Percentiles rank a stretch among this genome's conserved stretches.
These are phyloP conservation scores for Talaromyces sp. DNA, from an alignment of 2,329 filamentous ascomycete genomes.

Conservation along the genomic window DNA sequence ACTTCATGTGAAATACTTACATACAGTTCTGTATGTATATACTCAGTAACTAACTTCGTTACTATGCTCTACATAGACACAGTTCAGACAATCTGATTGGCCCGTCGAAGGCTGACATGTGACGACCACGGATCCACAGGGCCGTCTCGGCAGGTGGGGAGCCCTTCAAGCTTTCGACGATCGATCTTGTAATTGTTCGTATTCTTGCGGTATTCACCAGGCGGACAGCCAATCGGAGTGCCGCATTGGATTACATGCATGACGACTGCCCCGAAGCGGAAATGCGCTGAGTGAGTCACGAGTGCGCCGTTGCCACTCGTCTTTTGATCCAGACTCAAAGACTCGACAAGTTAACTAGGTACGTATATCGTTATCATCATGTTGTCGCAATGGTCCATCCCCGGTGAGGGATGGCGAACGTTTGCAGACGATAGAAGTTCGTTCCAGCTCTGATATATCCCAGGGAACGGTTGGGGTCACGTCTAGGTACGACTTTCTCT, in stretches of 20 bases:
- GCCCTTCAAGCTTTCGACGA: neutral
- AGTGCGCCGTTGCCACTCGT: neutral
- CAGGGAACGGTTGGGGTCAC: neutral
- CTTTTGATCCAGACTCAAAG: neutral
- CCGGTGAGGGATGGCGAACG: neutral
- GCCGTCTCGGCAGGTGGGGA: slow-evolving; percentile 1
- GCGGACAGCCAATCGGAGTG: neutral
- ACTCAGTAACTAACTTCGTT: too few relatives aligned
- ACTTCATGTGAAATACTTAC: too few relatives aligned
- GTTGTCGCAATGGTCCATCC: neutral
- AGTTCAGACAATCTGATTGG: neutral
- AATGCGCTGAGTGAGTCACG: neutral
- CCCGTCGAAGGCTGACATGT: neutral
- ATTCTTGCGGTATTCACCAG: neutral
- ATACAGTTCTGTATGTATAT: too few relatives aligned
- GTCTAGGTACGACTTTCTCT: neutral
- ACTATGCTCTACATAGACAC: too few relatives aligned
- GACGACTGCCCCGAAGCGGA: neutral
- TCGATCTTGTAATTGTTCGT: neutral
- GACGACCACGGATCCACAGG: neutral
- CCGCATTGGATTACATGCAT: neutral
- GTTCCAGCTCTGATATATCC: neutral
- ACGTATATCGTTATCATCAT: too few relatives aligned
- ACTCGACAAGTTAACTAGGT: too few relatives aligned
- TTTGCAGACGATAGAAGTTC: neutral